Evolutionary conservation across 2,329 filamentous ascomycete species (phyloP).

Genomic region (Polychaeton citri): DNA sequence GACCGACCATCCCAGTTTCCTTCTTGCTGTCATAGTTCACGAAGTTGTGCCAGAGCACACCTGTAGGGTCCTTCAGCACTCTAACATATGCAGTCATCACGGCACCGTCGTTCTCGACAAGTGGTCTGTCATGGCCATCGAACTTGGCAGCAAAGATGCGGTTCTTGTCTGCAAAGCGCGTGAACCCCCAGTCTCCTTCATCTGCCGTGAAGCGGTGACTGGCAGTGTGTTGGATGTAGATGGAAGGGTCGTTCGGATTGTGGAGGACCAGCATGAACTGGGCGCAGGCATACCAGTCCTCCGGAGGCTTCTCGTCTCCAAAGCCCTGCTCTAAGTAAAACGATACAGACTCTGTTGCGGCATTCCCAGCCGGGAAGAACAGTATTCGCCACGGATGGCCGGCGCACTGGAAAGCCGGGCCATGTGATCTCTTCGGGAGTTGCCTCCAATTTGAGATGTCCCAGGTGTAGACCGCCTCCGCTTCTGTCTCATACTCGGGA

Average conservation of each 20-base stretch:
- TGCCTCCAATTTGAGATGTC: slow-evolving; percentile 71
- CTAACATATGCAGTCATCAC: slow-evolving; percentile 75
- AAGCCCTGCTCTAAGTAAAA: slow-evolving; percentile 96
- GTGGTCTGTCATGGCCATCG: slow-evolving; percentile 54
- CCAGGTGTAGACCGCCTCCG: slow-evolving; percentile 71
- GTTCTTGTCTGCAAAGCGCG: slow-evolving; percentile 80
- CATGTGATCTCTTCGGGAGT: slow-evolving; percentile 68
- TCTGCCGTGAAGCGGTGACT: slow-evolving; percentile 93
- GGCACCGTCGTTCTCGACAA: slow-evolving; percentile 63
- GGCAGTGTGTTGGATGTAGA: slow-evolving; percentile 64
- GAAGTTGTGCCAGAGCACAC: slow-evolving; percentile 84
- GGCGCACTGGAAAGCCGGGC: slow-evolving; percentile 74
- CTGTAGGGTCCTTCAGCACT: slow-evolving; percentile 74
- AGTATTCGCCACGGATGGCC: slow-evolving; percentile 89
- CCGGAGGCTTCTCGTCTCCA: slow-evolving; percentile 57
- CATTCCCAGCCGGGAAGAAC: slow-evolving; percentile 91
- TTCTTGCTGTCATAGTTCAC: slow-evolving; percentile 97
- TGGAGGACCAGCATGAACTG: slow-evolving; percentile 90
- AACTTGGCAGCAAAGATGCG: slow-evolving; percentile 70
- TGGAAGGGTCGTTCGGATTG: slow-evolving; percentile 83
- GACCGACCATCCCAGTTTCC: slow-evolving; percentile 89
- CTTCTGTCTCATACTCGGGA: slow-evolving; percentile 67
- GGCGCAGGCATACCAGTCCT: slow-evolving; percentile 93
- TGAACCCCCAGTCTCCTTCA: slow-evolving; percentile 97
- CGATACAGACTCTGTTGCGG: slow-evolving; percentile 72